Evolutionary conservation across 2,329 filamentous ascomycete species (phyloP), one percentile per base, ranked within the genome.

Genomic region (Venturia nashicola): DNA sequence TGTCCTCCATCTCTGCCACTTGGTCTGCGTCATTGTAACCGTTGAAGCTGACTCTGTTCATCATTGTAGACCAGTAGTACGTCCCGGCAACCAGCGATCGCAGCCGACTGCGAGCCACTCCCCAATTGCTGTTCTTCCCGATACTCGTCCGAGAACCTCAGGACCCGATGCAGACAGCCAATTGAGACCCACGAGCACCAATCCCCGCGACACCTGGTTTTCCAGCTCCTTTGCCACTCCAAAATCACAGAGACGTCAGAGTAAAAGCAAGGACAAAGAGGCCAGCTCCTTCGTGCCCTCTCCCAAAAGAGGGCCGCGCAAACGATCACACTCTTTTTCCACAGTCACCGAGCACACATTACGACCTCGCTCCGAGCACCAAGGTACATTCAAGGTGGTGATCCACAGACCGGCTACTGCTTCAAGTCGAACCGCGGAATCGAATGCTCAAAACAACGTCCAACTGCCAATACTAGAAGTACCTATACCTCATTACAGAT

Each of bases 401-500:
- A 93, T 95, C 70, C 88, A 91, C 61, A 83, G 89, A 67, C 83
- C 89, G 11, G 80, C 46, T 5, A 51, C 46, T 27, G 20, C 81
- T 16, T 66, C 70, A 18, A 72, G 48, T 74, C 75, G 16, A 34
- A n/a, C 5, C 16, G 32, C 18, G 27, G 51, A 57, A 18, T 34
- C 61, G 23, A n/a, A 40, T n/a, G 20, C 11, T 18, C 43, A 16
- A 27, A 54, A 36, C 18, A 9, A 14, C 11, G 61, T 62, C 6
- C 51, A 48, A n/a, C 72, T 79, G 46, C 85, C 84, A 14, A 76
- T 85, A 43, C 78, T 95, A 61, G 84, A 91, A 68, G 82, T 93
- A 54, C 81, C 86, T 27, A 96, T 96, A 61, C 91, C 92, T 43
- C 87, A 89, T 64, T 95, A 92, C 80, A 86, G 87, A 68, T 79